Evolutionary conservation across 2,329 filamentous ascomycete species (phyloP).

Genomic region (Colletotrichum destructivum): DNA sequence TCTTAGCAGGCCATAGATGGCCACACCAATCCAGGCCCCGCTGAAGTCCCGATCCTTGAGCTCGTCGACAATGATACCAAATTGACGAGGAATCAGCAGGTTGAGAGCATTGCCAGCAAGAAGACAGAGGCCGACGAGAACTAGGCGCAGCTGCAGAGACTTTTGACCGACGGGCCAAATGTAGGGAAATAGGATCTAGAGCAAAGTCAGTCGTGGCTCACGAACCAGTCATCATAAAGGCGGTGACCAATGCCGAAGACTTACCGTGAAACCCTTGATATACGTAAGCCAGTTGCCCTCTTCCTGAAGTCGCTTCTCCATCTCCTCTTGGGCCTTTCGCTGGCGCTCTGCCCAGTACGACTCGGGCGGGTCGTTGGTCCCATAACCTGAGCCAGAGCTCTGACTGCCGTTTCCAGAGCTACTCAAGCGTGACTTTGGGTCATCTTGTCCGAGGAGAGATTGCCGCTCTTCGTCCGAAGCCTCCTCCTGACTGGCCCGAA

Average conservation of each 20-base stretch:
- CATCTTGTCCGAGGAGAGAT: conserved; percentile 62
- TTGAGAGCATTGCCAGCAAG: conserved; percentile 81
- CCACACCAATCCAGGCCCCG: conserved; percentile 66
- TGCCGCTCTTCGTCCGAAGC: conserved; percentile 71
- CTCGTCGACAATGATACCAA: conserved; percentile 83
- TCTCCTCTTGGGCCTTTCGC: conserved; percentile 69
- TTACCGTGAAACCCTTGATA: conserved; percentile 77
- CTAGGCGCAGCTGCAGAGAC: conserved; percentile 76
- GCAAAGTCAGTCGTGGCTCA: conserved; percentile 11
- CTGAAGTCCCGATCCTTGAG: conserved; percentile 56
- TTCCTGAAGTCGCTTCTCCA: conserved; percentile 79
- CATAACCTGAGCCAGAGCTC: conserved; percentile 55
- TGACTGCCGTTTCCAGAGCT: conserved; percentile 45
- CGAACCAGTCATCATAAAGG: neutral
- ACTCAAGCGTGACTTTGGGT: conserved; percentile 43
- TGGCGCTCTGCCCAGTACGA: conserved; percentile 68
- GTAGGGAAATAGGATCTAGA: conserved; percentile 82
- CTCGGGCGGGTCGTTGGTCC: conserved; percentile 63
- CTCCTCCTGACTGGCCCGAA: conserved; percentile 43
- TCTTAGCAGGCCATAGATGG: conserved; percentile 66
- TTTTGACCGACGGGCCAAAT: conserved; percentile 81
- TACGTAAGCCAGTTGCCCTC: conserved; percentile 85
- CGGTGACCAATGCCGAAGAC: conserved; percentile 39
- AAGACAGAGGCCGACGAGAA: conserved; percentile 77
- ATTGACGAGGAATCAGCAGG: conserved; percentile 83